phyloP scores from a whole-genome alignment of 164 flowering plant species.

The Stephania cephalantha region DNA sequence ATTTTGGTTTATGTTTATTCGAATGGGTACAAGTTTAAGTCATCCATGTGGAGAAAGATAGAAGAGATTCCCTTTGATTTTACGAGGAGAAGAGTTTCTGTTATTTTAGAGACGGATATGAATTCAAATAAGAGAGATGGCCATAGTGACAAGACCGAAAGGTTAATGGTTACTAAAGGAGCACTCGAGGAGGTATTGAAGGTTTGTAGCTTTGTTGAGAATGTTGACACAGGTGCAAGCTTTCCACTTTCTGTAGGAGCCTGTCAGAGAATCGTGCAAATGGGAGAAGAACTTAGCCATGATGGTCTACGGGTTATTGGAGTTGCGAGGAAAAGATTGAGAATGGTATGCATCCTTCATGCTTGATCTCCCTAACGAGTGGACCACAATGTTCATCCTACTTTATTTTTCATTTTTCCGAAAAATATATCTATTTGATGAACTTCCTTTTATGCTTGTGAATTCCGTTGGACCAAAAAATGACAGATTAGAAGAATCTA shows the following conservation, averaged over 20 bases:
- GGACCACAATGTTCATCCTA: no score
- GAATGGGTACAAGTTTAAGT: conserved; percentile 55
- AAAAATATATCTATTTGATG: no score
- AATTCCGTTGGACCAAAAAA: no score
- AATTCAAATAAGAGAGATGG: neutral
- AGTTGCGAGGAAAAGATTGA: conserved; percentile 43
- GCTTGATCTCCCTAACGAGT: neutral
- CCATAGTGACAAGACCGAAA: conserved; percentile 3
- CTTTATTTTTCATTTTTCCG: no score
- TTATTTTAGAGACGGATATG: conserved; percentile 42
- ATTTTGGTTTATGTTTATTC: conserved; percentile 64
- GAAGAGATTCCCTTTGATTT: conserved; percentile 80
- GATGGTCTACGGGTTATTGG: conserved; percentile 60
- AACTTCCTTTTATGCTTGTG: no score
- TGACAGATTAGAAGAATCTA: no score
- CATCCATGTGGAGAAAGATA: conserved; percentile 60
- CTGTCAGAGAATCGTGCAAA: conserved; percentile 34
- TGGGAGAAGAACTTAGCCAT: conserved; percentile 46
- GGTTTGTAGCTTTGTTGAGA: conserved; percentile 43
- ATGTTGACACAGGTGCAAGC: conserved; percentile 29
- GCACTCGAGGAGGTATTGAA: conserved; percentile 67
- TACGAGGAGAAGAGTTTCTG: conserved; percentile 52
- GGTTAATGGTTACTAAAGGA: conserved; percentile 56
- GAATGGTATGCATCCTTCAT: conserved; percentile 21
- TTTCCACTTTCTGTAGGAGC: conserved; percentile 34